These are phyloP conservation scores for Pseudocercospora crystallina DNA, from an alignment of 2,329 filamentous ascomycete species.

Conservation along the genomic window DNA sequence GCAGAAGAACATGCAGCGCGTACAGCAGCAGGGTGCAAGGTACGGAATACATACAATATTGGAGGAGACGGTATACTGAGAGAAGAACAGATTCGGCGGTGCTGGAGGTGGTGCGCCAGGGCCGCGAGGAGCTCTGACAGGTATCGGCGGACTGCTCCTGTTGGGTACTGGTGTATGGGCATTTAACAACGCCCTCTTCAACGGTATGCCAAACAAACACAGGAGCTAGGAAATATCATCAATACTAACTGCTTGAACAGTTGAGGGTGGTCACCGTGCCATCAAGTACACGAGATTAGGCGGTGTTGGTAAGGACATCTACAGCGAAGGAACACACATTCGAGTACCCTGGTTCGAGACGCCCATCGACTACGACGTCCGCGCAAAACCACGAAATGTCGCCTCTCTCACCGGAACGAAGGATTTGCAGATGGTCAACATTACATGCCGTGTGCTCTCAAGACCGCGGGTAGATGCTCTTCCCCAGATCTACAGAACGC, in stretches of 20 bases:
- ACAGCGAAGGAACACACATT: conserved; percentile 93
- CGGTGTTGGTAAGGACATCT: conserved; percentile 96
- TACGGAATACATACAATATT: conserved; percentile 17
- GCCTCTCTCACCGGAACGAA: conserved; percentile 97
- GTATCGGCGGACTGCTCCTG: conserved; percentile 54
- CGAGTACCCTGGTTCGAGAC: conserved; percentile 97
- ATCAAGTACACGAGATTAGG: conserved; percentile 93
- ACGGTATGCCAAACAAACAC: conserved; percentile 50
- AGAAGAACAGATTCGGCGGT: conserved; percentile 44
- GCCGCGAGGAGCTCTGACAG: conserved; percentile 55
- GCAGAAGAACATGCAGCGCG: conserved; percentile 57
- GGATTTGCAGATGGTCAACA: conserved; percentile 99
- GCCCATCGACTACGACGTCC: conserved; percentile 93
- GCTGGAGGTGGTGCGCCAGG: conserved; percentile 49
- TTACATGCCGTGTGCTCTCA: conserved; percentile 98
- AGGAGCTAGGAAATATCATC: neutral
- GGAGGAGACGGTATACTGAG: conserved; percentile 18
- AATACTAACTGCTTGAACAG: conserved; percentile 38
- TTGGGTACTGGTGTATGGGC: conserved; percentile 56
- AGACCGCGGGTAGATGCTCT: conserved; percentile 83
- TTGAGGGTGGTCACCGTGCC: conserved; percentile 96
- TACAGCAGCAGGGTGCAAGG: conserved; percentile 49
- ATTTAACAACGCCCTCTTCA: conserved; percentile 66
- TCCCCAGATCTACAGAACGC: conserved; percentile 94
- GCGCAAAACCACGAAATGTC: conserved; percentile 94